Percentiles rank a stretch among this genome's conserved stretches.
Evolutionary conservation across 2,329 filamentous ascomycete genomes (phyloP).

Genomic region (Phaeosphaeria sp.): DNA sequence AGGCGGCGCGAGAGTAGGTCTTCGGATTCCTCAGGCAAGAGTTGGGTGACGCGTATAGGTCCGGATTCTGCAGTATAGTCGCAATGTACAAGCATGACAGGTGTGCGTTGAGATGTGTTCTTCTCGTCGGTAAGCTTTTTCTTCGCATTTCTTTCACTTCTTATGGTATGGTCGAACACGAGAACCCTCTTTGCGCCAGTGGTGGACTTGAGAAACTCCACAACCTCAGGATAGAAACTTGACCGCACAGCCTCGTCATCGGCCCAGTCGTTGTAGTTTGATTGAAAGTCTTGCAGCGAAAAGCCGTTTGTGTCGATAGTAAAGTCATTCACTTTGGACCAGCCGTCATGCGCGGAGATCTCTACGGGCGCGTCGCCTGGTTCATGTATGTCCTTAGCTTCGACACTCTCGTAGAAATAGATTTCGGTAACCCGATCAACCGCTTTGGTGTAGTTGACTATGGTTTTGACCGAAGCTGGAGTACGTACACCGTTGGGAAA

Average conservation of each 20-base stretch:
- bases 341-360: constrained; percentile 51
- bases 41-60: constrained; percentile 51
- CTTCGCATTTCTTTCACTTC: constrained; percentile 43
- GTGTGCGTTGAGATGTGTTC: constrained; percentile 48
- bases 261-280: constrained; percentile 47
- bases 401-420: constrained; percentile 50
- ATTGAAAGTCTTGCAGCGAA: constrained; percentile 51
- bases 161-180: constrained; percentile 60
- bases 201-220: constrained; percentile 54
- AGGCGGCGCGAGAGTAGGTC: constrained; percentile 53
- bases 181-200: constrained; percentile 53
- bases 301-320: constrained; percentile 56
- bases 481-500: constrained; percentile 12
- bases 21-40: constrained; percentile 54
- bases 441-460: constrained; percentile 56
- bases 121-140: constrained; percentile 46
- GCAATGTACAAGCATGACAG: constrained; percentile 60
- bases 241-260: constrained; percentile 51
- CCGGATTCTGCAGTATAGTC: constrained; percentile 57
- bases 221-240: constrained; percentile 56
- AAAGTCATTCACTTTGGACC: constrained; percentile 52
- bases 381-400: constrained; percentile 50
- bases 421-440: constrained; percentile 50
- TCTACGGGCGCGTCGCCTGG: constrained; percentile 49
- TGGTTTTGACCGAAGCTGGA: constrained; percentile 30